phyloP scores from a whole-genome alignment of 2,329 filamentous ascomycete species.

The Beauveria scarabaeidicola region DNA sequence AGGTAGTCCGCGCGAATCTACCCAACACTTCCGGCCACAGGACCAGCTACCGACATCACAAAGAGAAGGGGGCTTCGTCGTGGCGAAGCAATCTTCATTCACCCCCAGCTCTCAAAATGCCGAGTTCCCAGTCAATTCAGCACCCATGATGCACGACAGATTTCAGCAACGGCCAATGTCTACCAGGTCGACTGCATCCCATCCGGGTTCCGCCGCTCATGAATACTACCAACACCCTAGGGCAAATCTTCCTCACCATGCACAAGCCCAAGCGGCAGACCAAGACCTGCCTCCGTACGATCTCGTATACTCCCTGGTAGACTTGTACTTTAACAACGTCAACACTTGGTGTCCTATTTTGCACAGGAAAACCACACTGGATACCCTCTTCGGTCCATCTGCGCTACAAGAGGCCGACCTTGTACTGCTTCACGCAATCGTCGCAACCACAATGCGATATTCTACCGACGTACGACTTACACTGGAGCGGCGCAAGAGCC shows the following conservation, averaged over 20 bases:
- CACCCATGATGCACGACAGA: conserved; percentile 39
- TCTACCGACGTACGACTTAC: conserved; percentile 69
- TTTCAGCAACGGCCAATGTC: conserved; percentile 38
- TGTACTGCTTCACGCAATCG: conserved; percentile 78
- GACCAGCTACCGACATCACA: conserved; percentile 45
- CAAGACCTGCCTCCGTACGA: conserved; percentile 68
- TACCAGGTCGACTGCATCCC: conserved; percentile 31
- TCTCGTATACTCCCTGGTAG: conserved; percentile 61
- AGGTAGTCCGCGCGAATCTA: conserved; percentile 43
- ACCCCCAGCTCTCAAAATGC: conserved; percentile 36
- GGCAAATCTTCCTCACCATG: conserved; percentile 10
- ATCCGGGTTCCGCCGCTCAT: conserved; percentile 34
- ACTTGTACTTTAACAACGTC: conserved; percentile 72
- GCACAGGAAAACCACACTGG: conserved; percentile 74
- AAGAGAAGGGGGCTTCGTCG: conserved; percentile 50
- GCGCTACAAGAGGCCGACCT: conserved; percentile 73
- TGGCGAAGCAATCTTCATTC: conserved; percentile 49
- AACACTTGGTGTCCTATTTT: conserved; percentile 85
- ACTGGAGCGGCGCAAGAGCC: conserved; percentile 62
- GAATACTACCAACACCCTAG: conserved; percentile 36
- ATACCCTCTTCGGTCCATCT: conserved; percentile 70
- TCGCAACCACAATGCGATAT: conserved; percentile 79
- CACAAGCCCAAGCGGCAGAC: conserved; percentile 28
- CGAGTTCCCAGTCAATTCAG: conserved; percentile 42
- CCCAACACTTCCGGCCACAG: conserved; percentile 38